Evolutionary conservation across 1,284 basidiomycete genomes (phyloP), one percentile per base, ranked within the genome.

Genomic region (Xerocomus nothofagi): DNA sequence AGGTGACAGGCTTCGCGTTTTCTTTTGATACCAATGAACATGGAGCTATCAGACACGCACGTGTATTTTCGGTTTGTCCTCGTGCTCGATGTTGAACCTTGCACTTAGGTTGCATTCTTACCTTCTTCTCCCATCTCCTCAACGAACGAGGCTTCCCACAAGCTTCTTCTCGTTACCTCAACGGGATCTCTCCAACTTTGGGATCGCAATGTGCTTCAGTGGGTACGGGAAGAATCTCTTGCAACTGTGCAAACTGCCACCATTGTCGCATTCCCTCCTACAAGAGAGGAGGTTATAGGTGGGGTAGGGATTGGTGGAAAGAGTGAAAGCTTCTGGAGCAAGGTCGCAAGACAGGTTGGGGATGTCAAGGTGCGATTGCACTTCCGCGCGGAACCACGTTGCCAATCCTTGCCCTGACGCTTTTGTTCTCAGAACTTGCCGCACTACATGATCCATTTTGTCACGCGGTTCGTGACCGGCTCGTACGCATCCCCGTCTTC

Each of bases 211-310:
- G 63, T 75, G 38, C 66, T 82, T 17, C 73, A 80, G 44, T 98
- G 93, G 93, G 80, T 79, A 0, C 76, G 92, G 34, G 93, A 98
- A 63, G 95, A 98, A 63, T 79, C 82, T 0, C 75, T 97, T 11
- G 74, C 90, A 0, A 75, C 82, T 20, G 77, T 91, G 41, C 73
- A 77, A 17, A 76, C 77, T 1, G 82, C 84, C 3, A 79, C 84
- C 49, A 82, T 93, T 50, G 79, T 96, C 33, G 88, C 93, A 59
- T 76, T 96, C 8, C 90, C 91, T 0, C 89, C 92, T 34, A 36
- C 66, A 54, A 61, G 49, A 32, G 59, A 60, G 8, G 56, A 45
- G 9, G 38, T 51, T 14, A 17, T 33, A 18, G 48, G 53, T 8
- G 44, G 56, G 3, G 33, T 32, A 27, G 51, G 47, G 15, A 21